phyloP scores from a whole-genome alignment of 2,329 filamentous ascomycete genomes.

The Drechslerella coelobrocha region DNA sequence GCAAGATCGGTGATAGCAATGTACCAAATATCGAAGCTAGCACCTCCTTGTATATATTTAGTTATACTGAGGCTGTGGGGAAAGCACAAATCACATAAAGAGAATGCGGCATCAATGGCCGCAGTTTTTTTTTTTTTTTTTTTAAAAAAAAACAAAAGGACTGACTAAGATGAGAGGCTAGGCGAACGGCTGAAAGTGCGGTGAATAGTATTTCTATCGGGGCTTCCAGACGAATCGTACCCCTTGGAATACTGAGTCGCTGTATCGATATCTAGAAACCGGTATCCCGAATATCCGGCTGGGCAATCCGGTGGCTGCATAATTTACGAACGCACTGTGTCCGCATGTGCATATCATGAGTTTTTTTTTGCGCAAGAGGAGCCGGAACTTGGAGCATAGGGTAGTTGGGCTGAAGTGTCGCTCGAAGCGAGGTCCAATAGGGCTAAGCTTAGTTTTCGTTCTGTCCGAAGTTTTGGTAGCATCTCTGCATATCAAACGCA shows the following conservation, averaged over 20 bases:
- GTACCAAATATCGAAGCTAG: background rate
- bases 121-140: background rate
- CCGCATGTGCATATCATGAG: no score
- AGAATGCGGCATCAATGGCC: background rate
- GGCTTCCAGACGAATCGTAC: background rate
- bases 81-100: background rate
- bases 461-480: background rate
- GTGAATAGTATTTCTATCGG: background rate
- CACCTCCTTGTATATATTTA: no score
- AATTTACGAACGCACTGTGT: background rate
- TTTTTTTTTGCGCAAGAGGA: no score
- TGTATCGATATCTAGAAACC: background rate
- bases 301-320: background rate
- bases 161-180: background rate
- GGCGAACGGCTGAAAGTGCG: background rate
- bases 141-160: no score
- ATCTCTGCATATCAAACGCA: background rate
- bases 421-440: background rate
- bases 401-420: background rate
- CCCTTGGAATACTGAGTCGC: background rate
- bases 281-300: background rate
- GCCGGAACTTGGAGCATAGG: background rate
- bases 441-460: background rate
- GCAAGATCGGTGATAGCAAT: background rate
- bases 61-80: no score